Percentiles rank a stretch among this genome's conserved stretches.
phyloP scores from a whole-genome alignment of 2,329 filamentous ascomycete genomes.

The Botrytis cinerea region DNA sequence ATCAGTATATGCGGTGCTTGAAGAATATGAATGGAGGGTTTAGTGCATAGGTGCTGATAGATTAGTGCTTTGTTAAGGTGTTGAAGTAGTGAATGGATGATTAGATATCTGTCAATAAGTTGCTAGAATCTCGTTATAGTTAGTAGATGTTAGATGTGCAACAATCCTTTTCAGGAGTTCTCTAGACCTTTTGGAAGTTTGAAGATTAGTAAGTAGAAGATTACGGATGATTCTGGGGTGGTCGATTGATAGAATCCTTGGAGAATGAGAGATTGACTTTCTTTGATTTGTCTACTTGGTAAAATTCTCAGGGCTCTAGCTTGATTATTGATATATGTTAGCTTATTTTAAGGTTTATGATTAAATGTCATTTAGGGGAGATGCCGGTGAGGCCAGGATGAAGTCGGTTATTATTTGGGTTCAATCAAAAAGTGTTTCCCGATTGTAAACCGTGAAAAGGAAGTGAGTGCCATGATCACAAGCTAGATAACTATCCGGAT shows the following conservation, averaged over 20 bases:
- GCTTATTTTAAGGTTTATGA: not conserved
- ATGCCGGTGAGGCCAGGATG: not conserved
- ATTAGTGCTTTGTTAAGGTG: not conserved
- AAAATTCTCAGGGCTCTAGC: not conserved
- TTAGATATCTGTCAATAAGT: not conserved
- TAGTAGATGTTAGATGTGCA: not conserved
- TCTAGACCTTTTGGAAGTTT: not conserved
- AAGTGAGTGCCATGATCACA: fast-evolving
- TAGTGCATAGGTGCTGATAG: not conserved
- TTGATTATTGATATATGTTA: not conserved
- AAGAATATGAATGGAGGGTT: not conserved
- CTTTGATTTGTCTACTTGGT: not conserved
- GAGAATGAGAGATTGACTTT: not conserved
- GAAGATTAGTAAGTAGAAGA: not conserved
- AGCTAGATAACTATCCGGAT: not conserved
- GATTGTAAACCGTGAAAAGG: not conserved
- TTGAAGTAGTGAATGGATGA: not conserved
- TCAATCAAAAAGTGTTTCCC: not conserved
- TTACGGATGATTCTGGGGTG: not conserved
- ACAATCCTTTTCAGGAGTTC: not conserved
- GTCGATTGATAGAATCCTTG: not conserved
- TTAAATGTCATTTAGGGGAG: not conserved
- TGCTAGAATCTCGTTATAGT: not conserved
- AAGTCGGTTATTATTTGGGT: fast-evolving
- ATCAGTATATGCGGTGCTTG: not conserved